A percentile compares a stretch with the other conserved stretches of the same genome.
Conservation (phyloP, 495 filamentous ascomycete species). For the Platismatia glauca region DNA sequence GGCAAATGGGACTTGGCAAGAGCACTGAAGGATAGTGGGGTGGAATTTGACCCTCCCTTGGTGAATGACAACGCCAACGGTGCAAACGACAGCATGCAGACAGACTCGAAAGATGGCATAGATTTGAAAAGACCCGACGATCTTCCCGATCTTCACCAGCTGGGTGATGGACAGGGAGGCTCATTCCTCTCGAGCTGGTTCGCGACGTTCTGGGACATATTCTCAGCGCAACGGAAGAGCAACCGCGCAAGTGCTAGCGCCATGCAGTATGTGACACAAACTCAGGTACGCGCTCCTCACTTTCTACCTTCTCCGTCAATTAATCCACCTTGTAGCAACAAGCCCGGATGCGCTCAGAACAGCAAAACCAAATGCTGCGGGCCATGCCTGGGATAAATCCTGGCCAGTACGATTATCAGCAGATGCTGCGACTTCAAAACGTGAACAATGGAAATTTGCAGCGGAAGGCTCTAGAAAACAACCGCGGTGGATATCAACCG, state of each 20-base stretch:
- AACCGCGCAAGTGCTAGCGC: slow-evolving; percentile 40
- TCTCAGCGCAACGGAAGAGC: slow-evolving; percentile 61
- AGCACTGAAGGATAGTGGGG: slow-evolving; percentile 56
- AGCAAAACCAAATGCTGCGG: slow-evolving; percentile 61
- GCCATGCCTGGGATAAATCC: slow-evolving; percentile 52
- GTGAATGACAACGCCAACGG: slow-evolving; percentile 64
- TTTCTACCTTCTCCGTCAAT: neutral
- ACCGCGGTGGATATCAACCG: slow-evolving; percentile 46
- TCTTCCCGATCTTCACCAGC: slow-evolving; percentile 64
- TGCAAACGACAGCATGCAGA: slow-evolving; percentile 77
- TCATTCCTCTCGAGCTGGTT: slow-evolving; percentile 94
- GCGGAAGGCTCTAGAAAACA: slow-evolving; percentile 71
- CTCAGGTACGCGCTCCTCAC: slow-evolving; percentile 52
- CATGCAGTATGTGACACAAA: slow-evolving; percentile 65
- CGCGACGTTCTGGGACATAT: slow-evolving; percentile 93
- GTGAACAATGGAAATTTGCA: slow-evolving; percentile 50
- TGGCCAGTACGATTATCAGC: slow-evolving; percentile 31
- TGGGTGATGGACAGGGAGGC: slow-evolving; percentile 51
- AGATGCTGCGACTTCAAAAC: slow-evolving; percentile 52
- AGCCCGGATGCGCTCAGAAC: slow-evolving; percentile 53
- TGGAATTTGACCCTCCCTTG: slow-evolving; percentile 46
- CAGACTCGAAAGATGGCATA: slow-evolving; percentile 66
- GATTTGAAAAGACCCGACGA: slow-evolving; percentile 68
- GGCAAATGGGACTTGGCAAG: slow-evolving; percentile 72
- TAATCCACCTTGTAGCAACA: slow-evolving; percentile 46